Evolutionary conservation across 1,284 basidiomycete genomes (phyloP), one percentile per base, ranked within the genome.

Genomic region (Puccinia novopanici): DNA sequence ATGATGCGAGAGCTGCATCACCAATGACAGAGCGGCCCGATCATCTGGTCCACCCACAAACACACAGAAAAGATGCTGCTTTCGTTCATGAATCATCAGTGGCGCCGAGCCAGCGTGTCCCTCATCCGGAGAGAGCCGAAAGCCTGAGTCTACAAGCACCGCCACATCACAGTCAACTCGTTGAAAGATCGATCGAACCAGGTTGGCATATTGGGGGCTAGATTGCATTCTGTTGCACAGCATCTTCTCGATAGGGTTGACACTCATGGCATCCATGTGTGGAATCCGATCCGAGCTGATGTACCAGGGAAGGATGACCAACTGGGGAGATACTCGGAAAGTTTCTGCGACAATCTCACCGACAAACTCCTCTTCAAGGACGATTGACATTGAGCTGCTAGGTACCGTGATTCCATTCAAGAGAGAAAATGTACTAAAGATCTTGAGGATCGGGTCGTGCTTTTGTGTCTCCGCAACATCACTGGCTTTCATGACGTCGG

Each of bases 21-120:
- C 88, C 83, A 95, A 90, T 52, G 89, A 87, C 34, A 97, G 87
- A 0, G 93, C 93, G 12, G 93, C 89, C 1, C 95, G 90, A 84
- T 97, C 95, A 85, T 98, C 95, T 0, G 93, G 91, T 0, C 95
- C 95, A 72, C 94, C 95, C 85, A 94, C 92, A 89, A 96, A 97
- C 0, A 93, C 92, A 54, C 96, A 85, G 87, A 95, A 91, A 74
- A 95, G 86, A 83, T 93, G 92, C 82, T 91, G 89, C 48, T 86
- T 84, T 68, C 65, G 84, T 0, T 70, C 76, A 45, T 34, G 34
- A 1, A 54, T 63, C 57, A 67, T 40, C 34, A 40, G 30, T 27
- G 45, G 85, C 48, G 50, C 84, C 74, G 82, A 81, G 13, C 27
- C 50, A 12, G 30, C n/a, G 68, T 34, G 45, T 84, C 30, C 84